Conservation (phyloP, 805 yeast species). For the Yamadazyma kitorensis region DNA sequence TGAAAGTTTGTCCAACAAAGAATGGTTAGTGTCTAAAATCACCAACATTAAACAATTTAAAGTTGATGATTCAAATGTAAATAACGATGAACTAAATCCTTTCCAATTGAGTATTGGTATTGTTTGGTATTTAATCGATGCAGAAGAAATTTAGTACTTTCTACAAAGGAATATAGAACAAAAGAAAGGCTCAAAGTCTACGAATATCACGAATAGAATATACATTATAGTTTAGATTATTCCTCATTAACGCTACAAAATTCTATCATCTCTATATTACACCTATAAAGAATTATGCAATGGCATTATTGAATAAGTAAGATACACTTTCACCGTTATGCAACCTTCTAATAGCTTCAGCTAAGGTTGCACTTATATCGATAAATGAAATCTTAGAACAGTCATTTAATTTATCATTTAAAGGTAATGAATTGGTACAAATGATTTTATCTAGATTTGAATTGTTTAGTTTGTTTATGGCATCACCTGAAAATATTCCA, state of each 20-base stretch:
- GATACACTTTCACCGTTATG: constrained; percentile 87
- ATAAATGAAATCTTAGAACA: constrained; percentile 67
- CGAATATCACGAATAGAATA: no score
- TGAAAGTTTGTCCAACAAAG: constrained; percentile 39
- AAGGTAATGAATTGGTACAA: constrained; percentile 79
- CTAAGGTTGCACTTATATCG: constrained; percentile 71
- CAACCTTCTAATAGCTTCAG: constrained; percentile 80
- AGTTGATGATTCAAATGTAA: constrained; percentile 45
- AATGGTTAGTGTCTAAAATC: constrained; percentile 82
- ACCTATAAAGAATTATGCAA: no score
- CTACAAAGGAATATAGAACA: no score
- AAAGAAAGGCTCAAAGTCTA: no score
- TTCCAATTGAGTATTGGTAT: constrained; percentile 61
- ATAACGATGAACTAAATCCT: constrained; percentile 50
- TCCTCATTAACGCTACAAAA: no score
- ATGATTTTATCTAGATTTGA: constrained; percentile 67
- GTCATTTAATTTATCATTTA: constrained; percentile 55
- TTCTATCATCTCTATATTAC: no score
- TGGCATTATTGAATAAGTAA: constrained; percentile 70
- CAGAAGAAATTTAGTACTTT: no score
- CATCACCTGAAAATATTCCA: constrained; percentile 75
- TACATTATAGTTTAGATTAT: neutral
- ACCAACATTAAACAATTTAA: constrained; percentile 50
- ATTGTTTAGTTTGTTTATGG: constrained; percentile 65
- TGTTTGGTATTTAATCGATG: constrained; percentile 63